Conservation (phyloP, 768 basidiomycete genomes). For the Mycena albidolilacea region DNA sequence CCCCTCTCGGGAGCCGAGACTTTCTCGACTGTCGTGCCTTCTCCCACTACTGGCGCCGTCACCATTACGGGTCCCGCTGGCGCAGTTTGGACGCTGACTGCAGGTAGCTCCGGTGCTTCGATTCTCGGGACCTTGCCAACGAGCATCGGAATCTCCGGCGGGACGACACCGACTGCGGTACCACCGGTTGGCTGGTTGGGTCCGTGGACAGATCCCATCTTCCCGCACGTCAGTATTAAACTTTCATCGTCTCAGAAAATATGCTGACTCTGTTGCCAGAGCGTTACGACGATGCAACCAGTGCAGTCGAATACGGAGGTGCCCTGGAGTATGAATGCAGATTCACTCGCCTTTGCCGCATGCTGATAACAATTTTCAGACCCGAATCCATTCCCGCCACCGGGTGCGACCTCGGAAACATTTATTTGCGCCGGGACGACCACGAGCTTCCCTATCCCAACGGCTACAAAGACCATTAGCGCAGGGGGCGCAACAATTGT, state of each 20-base stretch:
- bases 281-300: conserved; percentile 19
- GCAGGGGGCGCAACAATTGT: conserved; percentile 23
- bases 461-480: conserved; percentile 5
- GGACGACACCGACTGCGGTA: conserved; percentile 10
- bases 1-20: conserved; percentile 14
- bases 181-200: conserved; percentile 16
- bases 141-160: conserved; percentile 11
- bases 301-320: conserved; percentile 9
- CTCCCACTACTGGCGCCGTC: not conserved
- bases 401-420: conserved; percentile 22
- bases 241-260: too few species aligned
- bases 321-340: conserved; percentile 21
- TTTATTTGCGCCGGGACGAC: conserved; percentile 26
- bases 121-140: conserved; percentile 13
- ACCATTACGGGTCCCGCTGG: conserved; percentile 18
- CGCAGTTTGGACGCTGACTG: conserved; percentile 2
- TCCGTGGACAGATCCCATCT: conserved; percentile 13
- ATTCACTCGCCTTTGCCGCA: not conserved
- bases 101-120: not conserved
- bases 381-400: conserved; percentile 27
- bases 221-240: conserved; percentile 7
- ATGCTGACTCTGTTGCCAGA: not conserved
- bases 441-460: conserved; percentile 6
- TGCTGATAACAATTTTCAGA: conserved; percentile 10
- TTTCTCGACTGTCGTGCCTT: conserved; percentile 20